Conservation (phyloP, 2,329 filamentous ascomycete species). For the Gnomoniopsis smithogilvyi region DNA sequence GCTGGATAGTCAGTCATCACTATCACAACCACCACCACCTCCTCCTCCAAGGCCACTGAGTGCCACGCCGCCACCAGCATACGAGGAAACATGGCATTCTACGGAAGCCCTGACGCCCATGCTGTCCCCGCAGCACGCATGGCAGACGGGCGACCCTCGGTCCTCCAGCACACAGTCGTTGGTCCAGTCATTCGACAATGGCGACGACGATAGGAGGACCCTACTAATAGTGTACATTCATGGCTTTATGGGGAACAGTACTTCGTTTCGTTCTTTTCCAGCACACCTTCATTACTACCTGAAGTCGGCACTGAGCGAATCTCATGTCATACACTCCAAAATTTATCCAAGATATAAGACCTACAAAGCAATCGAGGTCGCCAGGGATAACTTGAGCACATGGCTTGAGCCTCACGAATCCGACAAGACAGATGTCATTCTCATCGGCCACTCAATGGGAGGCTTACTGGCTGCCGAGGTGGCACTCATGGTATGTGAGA, state of each 20-base stretch:
- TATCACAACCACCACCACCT: not conserved
- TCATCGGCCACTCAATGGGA: conserved; percentile 89
- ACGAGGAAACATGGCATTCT: conserved; percentile 8
- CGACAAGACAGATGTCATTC: conserved; percentile 70
- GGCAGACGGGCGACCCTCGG: conserved; percentile 37
- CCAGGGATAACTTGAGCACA: conserved; percentile 75
- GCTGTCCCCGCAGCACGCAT: conserved; percentile 13
- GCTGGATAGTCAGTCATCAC: not conserved
- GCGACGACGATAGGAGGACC: conserved; percentile 40
- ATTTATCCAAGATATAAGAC: conserved; percentile 80
- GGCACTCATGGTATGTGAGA: conserved; percentile 53
- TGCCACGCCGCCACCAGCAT: conserved; percentile 13
- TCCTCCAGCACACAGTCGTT: conserved; percentile 47
- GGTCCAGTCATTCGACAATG: conserved; percentile 33
- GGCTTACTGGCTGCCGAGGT: conserved; percentile 80
- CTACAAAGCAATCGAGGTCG: conserved; percentile 67
- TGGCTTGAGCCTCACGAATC: conserved; percentile 81
- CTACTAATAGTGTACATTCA: conserved; percentile 61
- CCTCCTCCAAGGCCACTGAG: not conserved
- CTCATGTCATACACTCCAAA: conserved; percentile 82
- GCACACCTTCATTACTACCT: conserved; percentile 80
- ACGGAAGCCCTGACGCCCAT: not conserved
- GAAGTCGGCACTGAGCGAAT: conserved; percentile 62
- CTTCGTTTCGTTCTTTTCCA: conserved; percentile 84
- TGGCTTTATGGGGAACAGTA: conserved; percentile 32